Evolutionary conservation across 768 basidiomycete genomes (phyloP).

Genomic region (Mrakia gelida): DNA sequence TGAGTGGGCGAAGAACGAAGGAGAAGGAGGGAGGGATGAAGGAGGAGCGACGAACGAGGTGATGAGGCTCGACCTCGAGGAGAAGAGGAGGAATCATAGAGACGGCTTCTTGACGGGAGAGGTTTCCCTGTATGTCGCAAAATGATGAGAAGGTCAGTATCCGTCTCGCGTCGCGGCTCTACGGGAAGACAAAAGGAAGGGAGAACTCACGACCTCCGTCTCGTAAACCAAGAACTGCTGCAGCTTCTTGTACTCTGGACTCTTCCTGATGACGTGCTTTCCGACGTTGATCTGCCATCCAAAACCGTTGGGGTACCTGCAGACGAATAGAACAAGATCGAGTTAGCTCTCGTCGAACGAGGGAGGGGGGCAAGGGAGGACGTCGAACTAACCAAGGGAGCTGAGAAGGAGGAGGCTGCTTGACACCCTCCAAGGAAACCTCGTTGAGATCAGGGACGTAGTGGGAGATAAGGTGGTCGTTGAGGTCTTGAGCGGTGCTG

Average conservation of each 20-base stretch:
- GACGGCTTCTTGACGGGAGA: slow-evolving; percentile 94
- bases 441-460: slow-evolving; percentile 58
- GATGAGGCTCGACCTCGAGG: slow-evolving; percentile 89
- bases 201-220: slow-evolving; percentile 86
- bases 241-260: slow-evolving; percentile 85
- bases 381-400: slow-evolving; percentile 65
- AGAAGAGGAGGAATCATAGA: slow-evolving; percentile 98
- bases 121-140: slow-evolving; percentile 64
- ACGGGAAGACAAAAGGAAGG: not conserved
- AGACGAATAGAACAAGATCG: not conserved
- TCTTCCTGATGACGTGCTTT: slow-evolving; percentile 80
- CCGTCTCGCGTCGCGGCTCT: no score
- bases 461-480: slow-evolving; percentile 66
- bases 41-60: slow-evolving; percentile 49
- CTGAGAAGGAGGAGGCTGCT: slow-evolving; percentile 71
- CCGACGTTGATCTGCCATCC: slow-evolving; percentile 95
- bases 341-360: not conserved
- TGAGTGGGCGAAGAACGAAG: slow-evolving; percentile 50
- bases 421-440: slow-evolving; percentile 56
- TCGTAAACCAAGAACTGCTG: slow-evolving; percentile 96
- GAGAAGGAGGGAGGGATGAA: slow-evolving; percentile 6
- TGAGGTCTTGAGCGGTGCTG: slow-evolving; percentile 61
- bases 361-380: not conserved
- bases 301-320: slow-evolving; percentile 87
- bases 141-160: not conserved